Percentiles rank a stretch among this genome's conserved stretches.
Conservation (phyloP, 495 filamentous ascomycete species). For the Penicillium manginii region DNA sequence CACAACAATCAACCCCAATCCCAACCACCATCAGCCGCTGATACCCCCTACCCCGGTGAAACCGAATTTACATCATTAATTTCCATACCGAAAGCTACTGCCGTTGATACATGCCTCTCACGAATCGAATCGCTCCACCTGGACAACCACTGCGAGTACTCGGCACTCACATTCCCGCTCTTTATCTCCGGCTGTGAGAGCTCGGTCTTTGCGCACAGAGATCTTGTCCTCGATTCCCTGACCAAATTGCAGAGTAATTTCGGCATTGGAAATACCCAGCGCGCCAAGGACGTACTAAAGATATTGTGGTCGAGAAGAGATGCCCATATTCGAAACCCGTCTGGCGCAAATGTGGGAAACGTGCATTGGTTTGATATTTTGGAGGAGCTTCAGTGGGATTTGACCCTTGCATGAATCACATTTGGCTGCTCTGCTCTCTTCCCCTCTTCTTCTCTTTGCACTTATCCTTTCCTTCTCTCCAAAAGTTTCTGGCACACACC, state of each 20-base stretch:
- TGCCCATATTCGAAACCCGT: conserved; percentile 8
- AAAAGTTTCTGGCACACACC: no score
- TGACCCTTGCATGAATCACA: conserved; percentile 39
- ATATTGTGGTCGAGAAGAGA: conserved; percentile 39
- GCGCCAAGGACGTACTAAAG: conserved; percentile 43
- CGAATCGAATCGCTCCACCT: conserved; percentile 35
- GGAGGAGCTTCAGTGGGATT: conserved; percentile 46
- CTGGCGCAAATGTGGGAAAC: not conserved
- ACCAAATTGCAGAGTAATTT: conserved; percentile 42
- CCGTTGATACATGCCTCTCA: conserved; percentile 34
- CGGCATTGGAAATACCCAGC: conserved; percentile 46
- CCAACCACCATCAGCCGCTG: not conserved
- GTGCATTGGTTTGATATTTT: conserved; percentile 48
- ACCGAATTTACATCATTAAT: conserved; percentile 24
- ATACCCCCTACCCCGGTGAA: no score
- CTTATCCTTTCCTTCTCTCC: no score
- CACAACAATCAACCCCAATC: not conserved
- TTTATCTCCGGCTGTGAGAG: conserved; percentile 48
- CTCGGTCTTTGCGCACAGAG: conserved; percentile 27
- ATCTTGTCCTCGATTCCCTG: conserved; percentile 34
- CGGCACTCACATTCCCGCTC: conserved; percentile 48
- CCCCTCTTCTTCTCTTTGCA: not conserved
- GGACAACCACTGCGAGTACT: conserved; percentile 47
- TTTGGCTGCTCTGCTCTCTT: not conserved
- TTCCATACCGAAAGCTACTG: conserved; percentile 34